A percentile compares a stretch with the other conserved stretches of the same genome.
Conservation (phyloP, 2,329 filamentous ascomycete genomes). For the Gnomoniopsis smithogilvyi region DNA sequence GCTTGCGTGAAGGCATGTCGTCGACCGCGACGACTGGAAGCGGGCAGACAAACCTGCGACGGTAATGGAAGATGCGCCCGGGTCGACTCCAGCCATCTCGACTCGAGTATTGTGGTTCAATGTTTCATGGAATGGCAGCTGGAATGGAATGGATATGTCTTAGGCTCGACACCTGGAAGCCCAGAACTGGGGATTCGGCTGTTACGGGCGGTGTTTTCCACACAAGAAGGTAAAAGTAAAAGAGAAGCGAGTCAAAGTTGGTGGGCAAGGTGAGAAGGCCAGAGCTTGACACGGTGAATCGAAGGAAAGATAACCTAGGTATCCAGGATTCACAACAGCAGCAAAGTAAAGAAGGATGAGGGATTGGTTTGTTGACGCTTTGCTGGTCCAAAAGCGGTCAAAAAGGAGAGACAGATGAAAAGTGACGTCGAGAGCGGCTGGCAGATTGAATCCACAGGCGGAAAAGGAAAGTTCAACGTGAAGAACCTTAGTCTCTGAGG, state of each 20-base stretch:
- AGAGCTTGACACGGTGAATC: too few species aligned
- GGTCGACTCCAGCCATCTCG: constrained; percentile 34
- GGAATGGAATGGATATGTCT: background rate
- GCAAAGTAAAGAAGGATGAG: background rate
- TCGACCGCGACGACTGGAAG: background rate
- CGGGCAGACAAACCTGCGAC: constrained; percentile 46
- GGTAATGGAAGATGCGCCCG: constrained; percentile 55
- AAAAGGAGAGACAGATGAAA: background rate
- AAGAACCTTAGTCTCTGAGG: too few species aligned
- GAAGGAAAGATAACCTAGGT: too few species aligned
- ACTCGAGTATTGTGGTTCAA: constrained; percentile 1
- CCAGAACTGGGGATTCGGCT: too few species aligned
- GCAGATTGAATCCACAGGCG: background rate
- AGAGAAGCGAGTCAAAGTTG: background rate
- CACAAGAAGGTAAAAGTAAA: too few species aligned
- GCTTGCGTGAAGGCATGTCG: too few species aligned
- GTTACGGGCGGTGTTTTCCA: too few species aligned
- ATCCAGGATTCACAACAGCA: too few species aligned
- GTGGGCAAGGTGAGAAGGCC: too few species aligned
- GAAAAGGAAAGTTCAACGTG: too few species aligned
- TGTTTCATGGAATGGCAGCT: constrained; percentile 8
- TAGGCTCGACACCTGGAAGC: too few species aligned
- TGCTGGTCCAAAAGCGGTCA: background rate
- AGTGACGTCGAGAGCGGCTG: constrained; percentile 5
- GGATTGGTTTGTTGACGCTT: background rate